Base-by-base conservation (phyloP, 768 basidiomycete genomes). In the Pisolithus microcarpus region DNA sequence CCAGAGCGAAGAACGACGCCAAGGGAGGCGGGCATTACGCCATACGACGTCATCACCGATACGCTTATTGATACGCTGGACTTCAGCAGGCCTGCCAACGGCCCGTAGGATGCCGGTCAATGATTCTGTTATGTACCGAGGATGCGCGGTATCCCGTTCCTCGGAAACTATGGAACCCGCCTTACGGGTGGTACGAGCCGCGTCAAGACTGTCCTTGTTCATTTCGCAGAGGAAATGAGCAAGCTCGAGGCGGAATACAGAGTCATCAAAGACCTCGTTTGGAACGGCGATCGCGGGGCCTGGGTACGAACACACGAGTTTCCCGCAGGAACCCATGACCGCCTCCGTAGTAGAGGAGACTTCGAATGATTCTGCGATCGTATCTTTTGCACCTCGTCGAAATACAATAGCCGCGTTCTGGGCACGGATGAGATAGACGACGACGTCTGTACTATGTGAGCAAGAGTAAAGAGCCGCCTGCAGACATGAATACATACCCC, bases 401-500 rank as follows among this genome's bases (percentile, higher is more conserved):
- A 75, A 51, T 10, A 79, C 59, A 1, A 80, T 48, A n/a, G 64
- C 75, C 0, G 78, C 75, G 42, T 80, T 80, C 51, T 79, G 78
- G 1, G 68, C 66, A 7, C 64, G 62, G 23, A 80, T 65, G 7
- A 66, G 62, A 37, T 77, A 63, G 13, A 61, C 62, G 15, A 71
- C 48, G 19, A 68, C 58, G 40, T 71, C 78, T 78, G 43, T 23
- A 6, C 15, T 11, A 21, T 3, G 7, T 16, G 5, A 13, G 9
- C 52, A 15, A 51, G 39, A 18, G 6, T 6, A 23, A 15, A 18
- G 7, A 16, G 7, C 7, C 28, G 18, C 44, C 28, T 31, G 16
- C 31, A 9, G 1, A 26, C 8, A 13, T 19, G 9, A n/a, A n/a
- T n/a, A n/a, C 56, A 46, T 47, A 66, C 65, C 64, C 50, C 63